Base-by-base conservation (phyloP, 225 moss, liverwort and hornwort genomes). In the Sphagnum tenellum region DNA sequence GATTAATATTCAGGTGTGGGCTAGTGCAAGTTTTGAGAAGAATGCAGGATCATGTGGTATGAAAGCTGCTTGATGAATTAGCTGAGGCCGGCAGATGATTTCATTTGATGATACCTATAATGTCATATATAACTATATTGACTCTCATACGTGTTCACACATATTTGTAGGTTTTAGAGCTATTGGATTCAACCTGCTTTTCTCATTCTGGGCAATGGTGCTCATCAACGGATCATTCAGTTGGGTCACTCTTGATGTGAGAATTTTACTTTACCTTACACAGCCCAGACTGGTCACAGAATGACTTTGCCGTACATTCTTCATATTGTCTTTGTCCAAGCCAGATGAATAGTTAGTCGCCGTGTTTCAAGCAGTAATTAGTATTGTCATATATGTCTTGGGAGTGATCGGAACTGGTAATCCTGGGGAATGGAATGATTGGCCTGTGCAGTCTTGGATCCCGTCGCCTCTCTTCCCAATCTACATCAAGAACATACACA, bases 391-490 rank as follows among this genome's bases (percentile, higher is more conserved):
- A 29, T 29, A 12, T 29, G 29, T 29, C 29, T 29, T 29, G 29
- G 29, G 29, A 29, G 29, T 29, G 29, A 29, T 29, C 29, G 29
- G 29, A 29, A 29, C 29, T 29, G 29, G 29, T 29, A 29, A 29
- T 1, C 29, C 29, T 29, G 29, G 29, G 29, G 29, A 29, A 29
- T 29, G 29, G 29, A 29, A 29, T 29, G 29, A 29, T 29, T 1
- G 29, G 29, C 29, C 29, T 29, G 29, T 29, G 59, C 4, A 74
- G 70, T 60, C 50, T 6, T 75, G 70, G 70, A 5, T 70, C 46
- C 68, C 59, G 3, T 65, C 69, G 50, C 74, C 74, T 4, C 74
- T 69, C 50, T 75, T 75, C 69, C 74, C 70, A 6, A 70, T 75
- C 29, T 62, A 70, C 48, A 64, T 70, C 2, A 62, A 75, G 47